Evolutionary conservation across 2,329 filamentous ascomycete genomes (phyloP), one percentile per base, ranked within the genome.

Genomic region (Paramyrothecium sp.): DNA sequence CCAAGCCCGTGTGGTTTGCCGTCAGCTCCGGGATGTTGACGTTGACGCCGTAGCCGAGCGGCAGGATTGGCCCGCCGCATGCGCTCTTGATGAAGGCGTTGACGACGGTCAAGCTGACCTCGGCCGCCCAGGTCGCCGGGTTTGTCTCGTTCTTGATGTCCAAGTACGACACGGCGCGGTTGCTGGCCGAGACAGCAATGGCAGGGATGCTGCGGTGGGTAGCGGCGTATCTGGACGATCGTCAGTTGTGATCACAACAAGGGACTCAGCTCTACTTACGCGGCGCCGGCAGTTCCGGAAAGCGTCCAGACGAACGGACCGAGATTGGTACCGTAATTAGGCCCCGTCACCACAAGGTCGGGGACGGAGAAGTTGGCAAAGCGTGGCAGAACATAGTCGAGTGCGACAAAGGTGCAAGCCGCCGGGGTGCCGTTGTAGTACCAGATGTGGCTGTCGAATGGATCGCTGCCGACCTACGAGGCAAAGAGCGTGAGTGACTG

Each of bases 381-480:
- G 16, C 65, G 70, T 1, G 82, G 81, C 17, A 85, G 71, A 10
- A 86, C 79, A 49, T 81, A 83, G 70, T 85, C 81, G 7, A 85
- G 74, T 2, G 77, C 82, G 5, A 86, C 80, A 57, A 84, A 80
- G 1, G 80, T 81, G 62, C 79, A 82, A 0, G 82, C 78, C 0
- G 80, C 81, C 0, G 83, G 81, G 0, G 82, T 86, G 21, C 83
- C 82, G 54, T 85, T 83, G 69, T 85, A 86, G 65, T 86, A 85
- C 81, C 81, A 86, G 60, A 86, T 82, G 58, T 82, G 75, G 54
- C 72, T 71, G 56, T 85, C 80, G 20, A 68, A 65, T 13, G 81
- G 81, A 61, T 85, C 81, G 17, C 70, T 73, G 50, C 84, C 83
- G 21, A 70, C 58, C 67, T 70, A 49, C 13, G n/a, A 46, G 19